These are phyloP conservation scores for Pachyrhizus erosus DNA, from an alignment of 306 rosid genomes.

Conservation along the genomic window DNA sequence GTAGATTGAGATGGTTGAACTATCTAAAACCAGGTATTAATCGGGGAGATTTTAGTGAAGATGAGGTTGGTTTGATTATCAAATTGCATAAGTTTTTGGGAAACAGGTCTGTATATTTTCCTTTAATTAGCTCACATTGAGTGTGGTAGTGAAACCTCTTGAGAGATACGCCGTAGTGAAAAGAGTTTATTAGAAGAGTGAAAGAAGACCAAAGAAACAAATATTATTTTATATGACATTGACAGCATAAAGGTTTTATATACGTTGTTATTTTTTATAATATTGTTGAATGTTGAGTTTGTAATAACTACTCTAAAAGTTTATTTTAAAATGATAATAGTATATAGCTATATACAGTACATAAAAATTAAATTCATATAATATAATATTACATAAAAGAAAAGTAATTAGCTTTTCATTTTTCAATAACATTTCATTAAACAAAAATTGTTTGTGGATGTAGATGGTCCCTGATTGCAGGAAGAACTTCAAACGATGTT, in stretches of 20 bases:
- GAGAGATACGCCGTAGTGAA: background rate
- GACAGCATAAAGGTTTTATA: too few relatives aligned
- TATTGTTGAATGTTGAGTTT: too few relatives aligned
- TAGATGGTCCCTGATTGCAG: conserved; percentile 52
- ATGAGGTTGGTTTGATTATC: conserved; percentile 43
- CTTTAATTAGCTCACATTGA: background rate
- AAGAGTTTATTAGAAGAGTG: too few relatives aligned
- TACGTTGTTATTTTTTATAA: too few relatives aligned
- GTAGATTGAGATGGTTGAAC: conserved; percentile 51
- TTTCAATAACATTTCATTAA: background rate
- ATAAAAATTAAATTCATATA: too few relatives aligned
- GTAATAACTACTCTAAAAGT: too few relatives aligned
- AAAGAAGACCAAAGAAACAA: too few relatives aligned
- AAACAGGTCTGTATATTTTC: conserved; percentile 20
- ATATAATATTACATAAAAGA: too few relatives aligned
- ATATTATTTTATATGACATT: too few relatives aligned
- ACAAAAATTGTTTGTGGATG: background rate
- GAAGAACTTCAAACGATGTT: conserved; percentile 48
- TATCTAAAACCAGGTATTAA: conserved; percentile 49
- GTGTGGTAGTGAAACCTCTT: background rate
- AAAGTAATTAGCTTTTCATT: too few relatives aligned
- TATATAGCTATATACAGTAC: too few relatives aligned
- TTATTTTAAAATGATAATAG: too few relatives aligned
- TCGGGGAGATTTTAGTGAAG: conserved; percentile 38
- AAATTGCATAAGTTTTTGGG: conserved; percentile 43